Evolutionary conservation across 495 filamentous ascomycete species (phyloP), one percentile per base, ranked within the genome.

Genomic region (Penicillium taxi): DNA sequence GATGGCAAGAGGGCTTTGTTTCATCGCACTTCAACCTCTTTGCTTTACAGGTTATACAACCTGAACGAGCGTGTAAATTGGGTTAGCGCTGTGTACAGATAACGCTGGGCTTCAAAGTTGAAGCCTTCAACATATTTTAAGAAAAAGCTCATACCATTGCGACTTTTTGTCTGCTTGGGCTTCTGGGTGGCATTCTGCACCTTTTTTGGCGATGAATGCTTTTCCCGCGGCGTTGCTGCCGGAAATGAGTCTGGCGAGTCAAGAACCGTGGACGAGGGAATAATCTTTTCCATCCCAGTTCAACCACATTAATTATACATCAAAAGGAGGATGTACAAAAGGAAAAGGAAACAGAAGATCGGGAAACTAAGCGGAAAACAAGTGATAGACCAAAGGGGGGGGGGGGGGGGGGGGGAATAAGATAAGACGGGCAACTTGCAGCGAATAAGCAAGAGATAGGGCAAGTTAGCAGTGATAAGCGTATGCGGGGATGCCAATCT

Each of bases 21-120:
- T 89, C 84, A 52, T 86, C 84, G 61, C 84, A 89, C 56, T 89
- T 89, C 36, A 89, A 61, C 41, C 84, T 70, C 54, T 87, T 89
- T 30, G 78, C 72, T 59, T 88, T 89, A 66, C 84, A 89, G 31
- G 83, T 87, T 39, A 80, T 70, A 61, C 84, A 89, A 36, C 84
- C 83, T 88, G 58, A 34, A 47, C 31, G 29, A 39, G 46, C 31
- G 47, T 50, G 43, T 26, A 53, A 30, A 42, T 41, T 44, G 50
- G 39, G 55, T 67, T 47, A 67, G 61, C 55, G 40, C 55, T 47
- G 12, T n/a, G n/a, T n/a, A n/a, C n/a, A n/a, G n/a, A n/a, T n/a
- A n/a, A n/a, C n/a, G n/a, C n/a, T n/a, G n/a, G n/a, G n/a, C n/a
- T n/a, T n/a, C n/a, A n/a, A n/a, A n/a, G n/a, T n/a, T n/a, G n/a